Evolutionary conservation across 305 asterid species (phyloP).

Genomic region (Fraxinus angustifolia): DNA sequence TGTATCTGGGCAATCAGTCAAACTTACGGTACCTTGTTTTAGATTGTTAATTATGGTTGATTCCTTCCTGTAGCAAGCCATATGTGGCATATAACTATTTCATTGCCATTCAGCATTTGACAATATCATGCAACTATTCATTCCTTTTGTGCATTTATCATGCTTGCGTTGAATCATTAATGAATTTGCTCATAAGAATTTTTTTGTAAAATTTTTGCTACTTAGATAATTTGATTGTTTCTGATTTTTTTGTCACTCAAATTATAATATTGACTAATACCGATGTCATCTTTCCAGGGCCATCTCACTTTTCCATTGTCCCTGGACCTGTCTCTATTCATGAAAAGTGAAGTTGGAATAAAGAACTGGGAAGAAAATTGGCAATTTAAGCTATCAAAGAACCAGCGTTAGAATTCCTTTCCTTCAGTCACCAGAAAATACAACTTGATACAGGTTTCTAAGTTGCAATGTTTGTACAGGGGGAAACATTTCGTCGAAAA

Average conservation of each 20-base stretch:
- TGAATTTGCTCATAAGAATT: neutral
- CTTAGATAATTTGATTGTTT: neutral
- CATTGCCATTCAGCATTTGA: neutral
- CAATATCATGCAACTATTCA: slow-evolving; percentile 3
- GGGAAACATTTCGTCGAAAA: slow-evolving; percentile 16
- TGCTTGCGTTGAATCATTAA: neutral
- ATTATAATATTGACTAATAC: neutral
- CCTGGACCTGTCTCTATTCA: slow-evolving; percentile 59
- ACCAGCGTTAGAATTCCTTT: slow-evolving; percentile 20
- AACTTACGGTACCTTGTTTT: slow-evolving; percentile 58
- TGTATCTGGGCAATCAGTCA: slow-evolving; percentile 61
- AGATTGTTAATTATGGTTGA: neutral
- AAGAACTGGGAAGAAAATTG: slow-evolving; percentile 34
- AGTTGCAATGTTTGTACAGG: slow-evolving; percentile 25
- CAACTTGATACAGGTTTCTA: slow-evolving; percentile 23
- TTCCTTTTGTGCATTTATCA: slow-evolving; percentile 16
- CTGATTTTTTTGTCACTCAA: neutral
- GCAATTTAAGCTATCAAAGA: slow-evolving; percentile 23
- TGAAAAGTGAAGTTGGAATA: slow-evolving; percentile 44
- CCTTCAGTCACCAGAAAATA: slow-evolving; percentile 33
- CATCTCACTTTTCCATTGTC: slow-evolving; percentile 67
- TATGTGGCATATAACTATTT: neutral
- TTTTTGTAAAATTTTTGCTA: neutral
- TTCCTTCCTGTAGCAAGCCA: neutral
- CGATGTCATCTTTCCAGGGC: slow-evolving; percentile 43